A percentile compares a stretch with the other conserved stretches of the same genome.
Conservation (phyloP, 352 stramenopile genomes). For the Achlya hypogyna region DNA sequence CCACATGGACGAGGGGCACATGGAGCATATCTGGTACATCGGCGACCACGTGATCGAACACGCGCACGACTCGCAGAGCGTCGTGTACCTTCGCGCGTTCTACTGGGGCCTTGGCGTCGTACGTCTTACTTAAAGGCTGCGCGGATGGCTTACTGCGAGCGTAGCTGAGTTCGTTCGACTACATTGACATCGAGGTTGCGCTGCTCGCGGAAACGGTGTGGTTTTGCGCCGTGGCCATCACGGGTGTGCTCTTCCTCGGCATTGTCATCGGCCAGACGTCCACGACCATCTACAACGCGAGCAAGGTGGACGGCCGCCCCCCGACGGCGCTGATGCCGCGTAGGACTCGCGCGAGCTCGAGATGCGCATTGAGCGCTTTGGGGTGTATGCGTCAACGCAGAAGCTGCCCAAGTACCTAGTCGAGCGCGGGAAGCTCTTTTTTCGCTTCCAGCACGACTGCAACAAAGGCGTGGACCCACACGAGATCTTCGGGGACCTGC, state of each 20-base stretch:
- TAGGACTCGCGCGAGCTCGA: constrained; percentile 7
- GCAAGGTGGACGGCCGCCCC: constrained; percentile 1
- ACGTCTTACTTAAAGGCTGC: not conserved
- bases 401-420: constrained; percentile 19
- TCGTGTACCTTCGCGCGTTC: constrained; percentile 28
- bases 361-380: constrained; percentile 1
- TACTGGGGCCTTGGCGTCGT: constrained; percentile 29
- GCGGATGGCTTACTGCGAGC: not conserved
- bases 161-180: constrained; percentile 31
- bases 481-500: constrained; percentile 22
- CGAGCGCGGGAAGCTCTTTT: constrained; percentile 16
- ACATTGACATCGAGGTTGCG: constrained; percentile 29
- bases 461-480: constrained; percentile 24
- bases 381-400: constrained; percentile 19
- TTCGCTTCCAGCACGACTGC: constrained; percentile 27
- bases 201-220: constrained; percentile 27
- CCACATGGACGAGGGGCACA: not conserved
- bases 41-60: constrained; percentile 61
- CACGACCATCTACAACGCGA: constrained; percentile 24
- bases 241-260: constrained; percentile 31
- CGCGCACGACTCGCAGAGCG: constrained; percentile 29
- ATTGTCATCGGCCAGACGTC: constrained; percentile 29
- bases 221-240: constrained; percentile 27
- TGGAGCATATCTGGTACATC: constrained; percentile 34
- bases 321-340: not conserved